These are phyloP conservation scores for Lablab purpureus DNA, from an alignment of 306 rosid species.

Conservation along the genomic window DNA sequence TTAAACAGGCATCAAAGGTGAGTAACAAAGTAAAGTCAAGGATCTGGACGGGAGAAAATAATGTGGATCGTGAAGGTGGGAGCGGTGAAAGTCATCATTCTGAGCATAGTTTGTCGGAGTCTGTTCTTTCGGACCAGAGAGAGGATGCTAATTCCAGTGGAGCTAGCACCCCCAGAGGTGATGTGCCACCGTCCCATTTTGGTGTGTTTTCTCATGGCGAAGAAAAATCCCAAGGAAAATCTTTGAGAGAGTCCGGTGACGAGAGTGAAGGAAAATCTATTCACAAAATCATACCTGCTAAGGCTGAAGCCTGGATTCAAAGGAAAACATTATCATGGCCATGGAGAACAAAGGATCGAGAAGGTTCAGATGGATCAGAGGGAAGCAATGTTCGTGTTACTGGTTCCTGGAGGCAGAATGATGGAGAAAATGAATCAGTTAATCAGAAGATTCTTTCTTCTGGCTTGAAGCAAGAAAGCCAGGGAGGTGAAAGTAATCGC, in stretches of 20 bases:
- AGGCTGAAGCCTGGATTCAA: conserved; percentile 91
- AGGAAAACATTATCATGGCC: conserved; percentile 91
- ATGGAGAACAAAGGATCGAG: conserved; percentile 81
- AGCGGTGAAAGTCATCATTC: conserved; percentile 72
- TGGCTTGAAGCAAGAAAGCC: conserved; percentile 62
- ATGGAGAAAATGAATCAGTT: conserved; percentile 69
- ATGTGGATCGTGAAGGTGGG: conserved; percentile 73
- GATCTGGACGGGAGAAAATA: conserved; percentile 72
- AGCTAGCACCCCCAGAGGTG: conserved; percentile 95
- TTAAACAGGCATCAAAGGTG: conserved; percentile 88
- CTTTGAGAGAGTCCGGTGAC: conserved; percentile 66
- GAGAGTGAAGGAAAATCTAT: conserved; percentile 76
- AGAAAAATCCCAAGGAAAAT: conserved; percentile 68
- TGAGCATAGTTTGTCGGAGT: conserved; percentile 67
- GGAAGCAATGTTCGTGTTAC: conserved; percentile 54
- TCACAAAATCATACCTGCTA: conserved; percentile 71
- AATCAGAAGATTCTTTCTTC: conserved; percentile 55
- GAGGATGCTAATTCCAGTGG: conserved; percentile 96
- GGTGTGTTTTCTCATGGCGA: conserved; percentile 66
- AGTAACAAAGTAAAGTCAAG: conserved; percentile 89
- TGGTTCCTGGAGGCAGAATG: conserved; percentile 72
- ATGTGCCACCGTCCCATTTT: conserved; percentile 61
- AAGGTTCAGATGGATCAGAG: conserved; percentile 73
- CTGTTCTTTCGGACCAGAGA: conserved; percentile 62
- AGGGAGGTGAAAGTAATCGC: conserved; percentile 62